Evolutionary conservation across 2,329 filamentous ascomycete species (phyloP).

Genomic region (Torrubiellomyces zombiae): DNA sequence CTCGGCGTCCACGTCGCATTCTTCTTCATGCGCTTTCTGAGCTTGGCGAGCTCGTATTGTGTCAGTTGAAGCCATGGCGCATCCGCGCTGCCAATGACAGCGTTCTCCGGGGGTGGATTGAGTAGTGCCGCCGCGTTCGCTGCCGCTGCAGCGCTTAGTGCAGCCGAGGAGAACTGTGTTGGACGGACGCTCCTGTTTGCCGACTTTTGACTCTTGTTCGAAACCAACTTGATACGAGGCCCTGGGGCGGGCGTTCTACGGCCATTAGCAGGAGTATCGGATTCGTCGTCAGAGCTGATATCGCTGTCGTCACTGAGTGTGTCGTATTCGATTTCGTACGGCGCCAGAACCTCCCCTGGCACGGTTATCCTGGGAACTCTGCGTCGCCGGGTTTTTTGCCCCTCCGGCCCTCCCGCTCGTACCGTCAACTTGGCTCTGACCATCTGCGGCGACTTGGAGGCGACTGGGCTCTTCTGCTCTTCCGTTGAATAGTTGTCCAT

Average conservation of each 20-base stretch:
- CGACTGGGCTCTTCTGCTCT: slow-evolving; percentile 33
- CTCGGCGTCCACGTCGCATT: slow-evolving; percentile 74
- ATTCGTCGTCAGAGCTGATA: slow-evolving; percentile 33
- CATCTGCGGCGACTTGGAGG: slow-evolving; percentile 35
- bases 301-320: slow-evolving; percentile 36
- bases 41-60: slow-evolving; percentile 45
- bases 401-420: slow-evolving; percentile 25
- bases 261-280: slow-evolving; percentile 21
- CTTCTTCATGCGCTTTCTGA: slow-evolving; percentile 82
- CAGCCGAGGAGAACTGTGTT: slow-evolving; percentile 17
- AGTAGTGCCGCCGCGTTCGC: slow-evolving; percentile 26
- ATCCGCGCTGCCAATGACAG: slow-evolving; percentile 39
- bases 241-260: slow-evolving; percentile 18
- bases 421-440: slow-evolving; percentile 30
- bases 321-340: slow-evolving; percentile 48
- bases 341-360: slow-evolving; percentile 48
- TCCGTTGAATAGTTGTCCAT: slow-evolving; percentile 41
- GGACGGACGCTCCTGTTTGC: slow-evolving; percentile 22
- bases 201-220: slow-evolving; percentile 23
- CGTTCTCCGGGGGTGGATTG: slow-evolving; percentile 42
- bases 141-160: slow-evolving; percentile 20
- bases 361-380: slow-evolving; percentile 43
- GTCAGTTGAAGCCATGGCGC: slow-evolving; percentile 52
- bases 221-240: slow-evolving; percentile 34
- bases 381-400: slow-evolving; percentile 27